Percentiles rank a stretch among this genome's conserved stretches.
Evolutionary conservation across 192 early-diverging fungal genomes (phyloP).

Genomic region (Haplosporangium gracile): DNA sequence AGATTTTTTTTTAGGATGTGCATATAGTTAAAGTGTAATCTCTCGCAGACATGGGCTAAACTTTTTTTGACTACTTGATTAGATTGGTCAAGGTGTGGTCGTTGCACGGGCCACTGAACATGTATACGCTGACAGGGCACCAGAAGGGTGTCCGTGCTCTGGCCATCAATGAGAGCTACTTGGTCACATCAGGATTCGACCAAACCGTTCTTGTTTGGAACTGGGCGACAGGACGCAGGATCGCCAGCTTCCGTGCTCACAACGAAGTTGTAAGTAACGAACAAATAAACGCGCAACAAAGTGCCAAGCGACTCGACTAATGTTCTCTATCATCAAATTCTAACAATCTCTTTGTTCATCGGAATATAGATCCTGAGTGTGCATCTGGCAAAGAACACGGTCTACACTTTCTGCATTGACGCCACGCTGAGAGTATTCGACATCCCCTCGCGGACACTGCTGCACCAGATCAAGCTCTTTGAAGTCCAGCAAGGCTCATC

Average conservation of each 20-base stretch:
- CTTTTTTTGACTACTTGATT: neutral
- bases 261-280: constrained; percentile 40
- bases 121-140: constrained; percentile 39
- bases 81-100: constrained; percentile 51
- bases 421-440: constrained; percentile 44
- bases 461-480: constrained; percentile 48
- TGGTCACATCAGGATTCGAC: constrained; percentile 49
- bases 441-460: constrained; percentile 33
- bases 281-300: neutral
- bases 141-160: constrained; percentile 45
- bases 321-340: neutral
- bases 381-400: constrained; percentile 27
- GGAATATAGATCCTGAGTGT: constrained; percentile 32
- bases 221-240: constrained; percentile 35
- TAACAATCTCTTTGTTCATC: neutral
- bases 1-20: neutral
- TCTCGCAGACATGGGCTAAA: neutral
- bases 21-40: neutral
- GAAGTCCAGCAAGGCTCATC: constrained; percentile 29
- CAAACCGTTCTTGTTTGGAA: constrained; percentile 47
- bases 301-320: no score
- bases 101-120: constrained; percentile 37
- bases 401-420: constrained; percentile 49
- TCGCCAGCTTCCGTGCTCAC: constrained; percentile 50
- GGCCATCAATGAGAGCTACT: constrained; percentile 40